These are phyloP conservation scores for Esteya vermicola DNA, from an alignment of 2,329 filamentous ascomycete genomes.

Conservation along the genomic window DNA sequence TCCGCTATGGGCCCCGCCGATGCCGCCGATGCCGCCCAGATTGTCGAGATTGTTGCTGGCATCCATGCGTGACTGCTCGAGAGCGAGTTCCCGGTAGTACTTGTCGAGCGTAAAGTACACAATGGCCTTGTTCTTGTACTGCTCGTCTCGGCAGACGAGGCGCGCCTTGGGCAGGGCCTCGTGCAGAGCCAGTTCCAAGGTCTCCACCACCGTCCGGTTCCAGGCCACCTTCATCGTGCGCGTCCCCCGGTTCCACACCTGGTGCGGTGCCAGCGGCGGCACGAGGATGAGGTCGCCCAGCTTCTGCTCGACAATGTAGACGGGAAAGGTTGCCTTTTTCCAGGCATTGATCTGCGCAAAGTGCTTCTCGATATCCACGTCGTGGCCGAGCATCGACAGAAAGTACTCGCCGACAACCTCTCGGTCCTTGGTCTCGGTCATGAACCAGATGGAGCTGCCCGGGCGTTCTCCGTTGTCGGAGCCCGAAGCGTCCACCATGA, in stretches of 20 bases:
- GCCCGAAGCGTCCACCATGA: conserved; percentile 88
- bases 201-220: conserved; percentile 91
- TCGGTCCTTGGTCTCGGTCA: conserved; percentile 92
- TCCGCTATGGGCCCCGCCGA: too few species aligned
- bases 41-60: too few species aligned
- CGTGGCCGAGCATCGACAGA: conserved; percentile 80
- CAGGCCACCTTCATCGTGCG: conserved; percentile 95
- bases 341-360: conserved; percentile 93
- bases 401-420: conserved; percentile 89
- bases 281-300: conserved; percentile 88
- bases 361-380: conserved; percentile 93
- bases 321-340: conserved; percentile 86
- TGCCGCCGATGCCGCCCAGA: too few species aligned
- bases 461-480: conserved; percentile 60
- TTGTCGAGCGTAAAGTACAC: conserved; percentile 76
- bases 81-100: conserved; percentile 53
- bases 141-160: conserved; percentile 89
- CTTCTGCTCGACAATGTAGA: conserved; percentile 83
- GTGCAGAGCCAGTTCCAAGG: conserved; percentile 67
- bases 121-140: conserved; percentile 98
- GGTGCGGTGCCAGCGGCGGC: conserved; percentile 83
- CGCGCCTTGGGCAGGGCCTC: conserved; percentile 82
- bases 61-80: too few species aligned
- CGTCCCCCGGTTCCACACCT: conserved; percentile 96
- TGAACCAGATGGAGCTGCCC: conserved; percentile 94